Evolutionary conservation across 495 filamentous ascomycete genomes (phyloP).

Genomic region (Neurospora africana): DNA sequence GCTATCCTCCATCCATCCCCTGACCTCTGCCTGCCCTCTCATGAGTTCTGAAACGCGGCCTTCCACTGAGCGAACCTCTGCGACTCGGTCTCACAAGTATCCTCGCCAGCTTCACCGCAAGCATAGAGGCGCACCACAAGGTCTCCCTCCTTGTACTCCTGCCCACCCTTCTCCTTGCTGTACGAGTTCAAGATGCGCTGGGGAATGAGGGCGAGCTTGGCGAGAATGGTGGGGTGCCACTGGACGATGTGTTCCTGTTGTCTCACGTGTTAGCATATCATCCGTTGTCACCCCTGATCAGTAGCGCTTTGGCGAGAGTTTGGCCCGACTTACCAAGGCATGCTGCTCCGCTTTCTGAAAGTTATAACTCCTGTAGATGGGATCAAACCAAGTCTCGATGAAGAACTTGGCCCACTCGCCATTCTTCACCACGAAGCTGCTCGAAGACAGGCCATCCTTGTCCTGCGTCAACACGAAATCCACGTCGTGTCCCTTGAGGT

Average conservation of each 20-base stretch:
- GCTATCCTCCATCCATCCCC: background rate
- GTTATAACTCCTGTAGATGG: conserved; percentile 83
- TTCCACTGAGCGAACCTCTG: conserved; percentile 38
- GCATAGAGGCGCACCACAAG: conserved; percentile 65
- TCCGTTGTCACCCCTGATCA: background rate
- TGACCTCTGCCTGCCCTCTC: background rate
- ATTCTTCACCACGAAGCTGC: conserved; percentile 68
- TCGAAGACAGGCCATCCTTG: conserved; percentile 60
- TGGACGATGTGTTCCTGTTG: conserved; percentile 77
- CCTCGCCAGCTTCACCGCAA: conserved; percentile 47
- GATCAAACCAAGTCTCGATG: conserved; percentile 93
- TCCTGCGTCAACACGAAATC: conserved; percentile 84
- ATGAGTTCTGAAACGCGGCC: conserved; percentile 25
- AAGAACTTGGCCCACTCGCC: conserved; percentile 91
- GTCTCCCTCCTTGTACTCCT: conserved; percentile 73
- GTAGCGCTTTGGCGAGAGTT: background rate
- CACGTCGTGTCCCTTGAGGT: conserved; percentile 63
- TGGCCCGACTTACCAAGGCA: conserved; percentile 58
- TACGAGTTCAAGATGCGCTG: conserved; percentile 77
- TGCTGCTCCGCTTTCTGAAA: conserved; percentile 92
- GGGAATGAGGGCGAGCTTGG: conserved; percentile 74
- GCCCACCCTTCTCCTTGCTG: conserved; percentile 26
- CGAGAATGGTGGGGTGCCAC: conserved; percentile 97
- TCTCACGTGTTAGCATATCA: conserved; percentile 9
- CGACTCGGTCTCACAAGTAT: conserved; percentile 61